A percentile compares a stretch with the other conserved stretches of the same genome.
Conservation (phyloP, 345 rosid species). For the Cardiospermum halicacabum region DNA sequence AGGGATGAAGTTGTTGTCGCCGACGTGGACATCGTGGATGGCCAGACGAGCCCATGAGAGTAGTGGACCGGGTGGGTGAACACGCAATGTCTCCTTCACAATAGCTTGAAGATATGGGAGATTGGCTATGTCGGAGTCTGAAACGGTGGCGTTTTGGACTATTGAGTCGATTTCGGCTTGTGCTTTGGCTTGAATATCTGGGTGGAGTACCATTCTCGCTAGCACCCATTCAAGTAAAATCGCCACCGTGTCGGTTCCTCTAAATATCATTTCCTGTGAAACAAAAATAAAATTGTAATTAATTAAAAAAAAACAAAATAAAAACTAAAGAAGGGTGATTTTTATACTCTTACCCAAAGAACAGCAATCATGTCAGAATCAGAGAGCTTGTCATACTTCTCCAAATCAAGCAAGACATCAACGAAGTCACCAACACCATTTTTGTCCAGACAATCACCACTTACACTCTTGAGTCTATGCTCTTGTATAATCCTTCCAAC, state of each 20-base stretch:
- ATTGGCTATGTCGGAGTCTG: conserved; percentile 53
- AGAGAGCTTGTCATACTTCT: conserved; percentile 43
- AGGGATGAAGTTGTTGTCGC: conserved; percentile 44
- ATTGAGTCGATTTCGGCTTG: conserved; percentile 50
- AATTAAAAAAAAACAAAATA: not conserved
- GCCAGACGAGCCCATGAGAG: conserved; percentile 90
- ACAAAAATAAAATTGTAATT: not conserved
- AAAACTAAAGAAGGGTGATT: not conserved
- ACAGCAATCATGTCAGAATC: conserved; percentile 83
- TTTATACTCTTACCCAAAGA: conserved; percentile 53
- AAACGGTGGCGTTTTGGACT: conserved; percentile 27
- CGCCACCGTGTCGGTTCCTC: conserved; percentile 65
- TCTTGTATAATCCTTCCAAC: conserved; percentile 59
- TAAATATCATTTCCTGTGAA: conserved; percentile 57
- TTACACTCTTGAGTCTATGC: conserved; percentile 23
- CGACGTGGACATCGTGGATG: conserved; percentile 58
- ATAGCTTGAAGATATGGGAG: conserved; percentile 60
- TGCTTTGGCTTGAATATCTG: conserved; percentile 51
- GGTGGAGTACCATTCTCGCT: conserved; percentile 59
- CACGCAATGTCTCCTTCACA: conserved; percentile 70
- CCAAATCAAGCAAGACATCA: conserved; percentile 66
- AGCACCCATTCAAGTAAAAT: conserved; percentile 57
- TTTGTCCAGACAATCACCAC: too few relatives aligned
- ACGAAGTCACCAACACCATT: conserved; percentile 52
- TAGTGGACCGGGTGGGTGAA: conserved; percentile 90